Percentiles rank a stretch among this genome's conserved stretches.
These are phyloP conservation scores for Gypsophila paniculata DNA, from an alignment of 179 eudicot species.

Conservation along the genomic window DNA sequence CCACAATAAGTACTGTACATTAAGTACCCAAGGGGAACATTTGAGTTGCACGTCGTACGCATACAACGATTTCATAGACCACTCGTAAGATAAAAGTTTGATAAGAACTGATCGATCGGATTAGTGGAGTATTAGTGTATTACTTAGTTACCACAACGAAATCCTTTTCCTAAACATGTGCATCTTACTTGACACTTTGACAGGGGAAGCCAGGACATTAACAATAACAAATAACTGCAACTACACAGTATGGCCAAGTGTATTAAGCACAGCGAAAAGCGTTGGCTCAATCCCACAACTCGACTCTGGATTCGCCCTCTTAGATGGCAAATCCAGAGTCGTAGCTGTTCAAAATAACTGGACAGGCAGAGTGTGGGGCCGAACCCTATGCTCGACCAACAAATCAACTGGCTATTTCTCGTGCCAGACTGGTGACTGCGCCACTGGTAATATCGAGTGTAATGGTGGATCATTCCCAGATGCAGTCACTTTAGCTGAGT, in stretches of 20 bases:
- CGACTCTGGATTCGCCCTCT: background rate
- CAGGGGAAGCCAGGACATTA: slow-evolving; percentile 8
- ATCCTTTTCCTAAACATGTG: no score
- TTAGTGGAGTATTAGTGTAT: no score
- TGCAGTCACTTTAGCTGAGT: slow-evolving; percentile 8
- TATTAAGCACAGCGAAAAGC: background rate
- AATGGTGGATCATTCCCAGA: no score
- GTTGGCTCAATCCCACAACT: background rate
- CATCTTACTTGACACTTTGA: no score
- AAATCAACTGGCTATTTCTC: slow-evolving; percentile 8
- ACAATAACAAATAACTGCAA: slow-evolving; percentile 16
- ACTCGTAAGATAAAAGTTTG: no score
- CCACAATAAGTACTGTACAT: no score
- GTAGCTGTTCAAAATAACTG: background rate
- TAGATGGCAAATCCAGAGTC: background rate
- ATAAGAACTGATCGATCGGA: no score
- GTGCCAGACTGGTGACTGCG: slow-evolving; percentile 17
- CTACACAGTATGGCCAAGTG: slow-evolving; percentile 17
- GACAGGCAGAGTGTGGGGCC: background rate
- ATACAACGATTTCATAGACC: no score
- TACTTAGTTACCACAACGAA: no score
- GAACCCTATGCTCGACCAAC: slow-evolving; percentile 13
- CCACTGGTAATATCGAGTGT: slow-evolving; percentile 10
- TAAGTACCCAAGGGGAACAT: no score
- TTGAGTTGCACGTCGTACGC: no score